Conservation (phyloP, 2,329 filamentous ascomycete genomes). For the Fusarium cicatricum region DNA sequence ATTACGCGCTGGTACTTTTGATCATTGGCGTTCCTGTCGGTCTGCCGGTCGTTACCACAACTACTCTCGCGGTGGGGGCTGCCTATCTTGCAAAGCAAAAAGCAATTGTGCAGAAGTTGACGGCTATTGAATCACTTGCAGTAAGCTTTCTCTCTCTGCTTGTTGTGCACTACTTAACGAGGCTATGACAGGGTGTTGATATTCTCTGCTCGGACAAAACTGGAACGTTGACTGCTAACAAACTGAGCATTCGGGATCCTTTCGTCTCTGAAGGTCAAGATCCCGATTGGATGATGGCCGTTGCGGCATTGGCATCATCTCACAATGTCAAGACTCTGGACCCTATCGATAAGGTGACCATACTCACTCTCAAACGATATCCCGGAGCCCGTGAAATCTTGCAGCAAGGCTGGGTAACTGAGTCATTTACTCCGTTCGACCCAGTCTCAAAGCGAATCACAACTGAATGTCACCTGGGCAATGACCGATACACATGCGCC, state of each 20-base stretch:
- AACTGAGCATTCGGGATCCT: constrained; percentile 20
- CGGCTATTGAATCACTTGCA: constrained; percentile 15
- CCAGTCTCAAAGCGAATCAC: constrained; percentile 25
- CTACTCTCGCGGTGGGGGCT: constrained; percentile 22
- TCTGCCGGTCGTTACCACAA: constrained; percentile 25
- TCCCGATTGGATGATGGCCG: constrained; percentile 32
- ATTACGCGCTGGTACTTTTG: constrained; percentile 24
- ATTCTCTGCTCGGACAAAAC: constrained; percentile 29
- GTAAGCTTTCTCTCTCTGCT: not conserved
- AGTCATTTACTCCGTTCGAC: constrained; percentile 20
- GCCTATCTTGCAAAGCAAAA: constrained; percentile 26
- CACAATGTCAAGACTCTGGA: constrained; percentile 12
- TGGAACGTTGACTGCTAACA: constrained; percentile 18
- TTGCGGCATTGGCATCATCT: constrained; percentile 16
- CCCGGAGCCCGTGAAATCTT: constrained; percentile 25
- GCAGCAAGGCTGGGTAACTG: constrained; percentile 17
- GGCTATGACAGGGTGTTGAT: constrained; percentile 5
- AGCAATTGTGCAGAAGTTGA: constrained; percentile 21
- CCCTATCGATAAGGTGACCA: constrained; percentile 26
- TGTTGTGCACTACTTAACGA: not conserved
- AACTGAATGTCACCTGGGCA: constrained; percentile 14
- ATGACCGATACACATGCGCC: constrained; percentile 2
- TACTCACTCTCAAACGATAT: constrained; percentile 25
- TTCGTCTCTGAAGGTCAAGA: constrained; percentile 24
- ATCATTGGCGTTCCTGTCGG: constrained; percentile 30